phyloP scores from a whole-genome alignment of 1,139 yeast genomes.

The Yamadazyma dendronema region DNA sequence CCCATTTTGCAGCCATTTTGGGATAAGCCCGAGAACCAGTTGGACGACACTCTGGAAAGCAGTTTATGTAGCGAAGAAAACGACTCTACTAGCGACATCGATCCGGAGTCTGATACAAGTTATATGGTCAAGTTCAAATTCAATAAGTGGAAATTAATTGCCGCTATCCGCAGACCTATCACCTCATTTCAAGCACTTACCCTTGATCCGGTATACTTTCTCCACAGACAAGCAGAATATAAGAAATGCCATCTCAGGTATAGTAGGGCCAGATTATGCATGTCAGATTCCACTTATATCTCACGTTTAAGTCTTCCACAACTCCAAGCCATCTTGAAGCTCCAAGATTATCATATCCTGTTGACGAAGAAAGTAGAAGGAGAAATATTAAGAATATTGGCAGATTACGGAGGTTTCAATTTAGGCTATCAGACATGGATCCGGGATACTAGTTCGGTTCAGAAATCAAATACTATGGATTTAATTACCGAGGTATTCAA shows the following conservation, averaged over 20 bases:
- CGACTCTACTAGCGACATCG: too few species aligned
- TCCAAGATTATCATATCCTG: conserved; percentile 19
- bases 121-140: not conserved
- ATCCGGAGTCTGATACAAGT: too few species aligned
- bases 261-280: not conserved
- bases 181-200: not conserved
- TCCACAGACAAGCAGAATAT: conserved; percentile 5
- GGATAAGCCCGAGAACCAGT: too few species aligned
- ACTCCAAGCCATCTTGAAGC: conserved; percentile 20
- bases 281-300: not conserved
- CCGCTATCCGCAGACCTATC: not conserved
- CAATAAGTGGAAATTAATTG: not conserved
- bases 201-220: not conserved
- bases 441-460: not conserved
- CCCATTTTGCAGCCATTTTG: too few species aligned
- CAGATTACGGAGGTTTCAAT: not conserved
- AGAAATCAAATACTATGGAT: not conserved
- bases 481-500: not conserved
- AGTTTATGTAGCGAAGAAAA: too few species aligned
- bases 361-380: conserved; percentile 46
- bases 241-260: not conserved
- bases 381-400: conserved; percentile 42
- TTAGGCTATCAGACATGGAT: not conserved
- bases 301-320: not conserved
- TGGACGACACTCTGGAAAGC: too few species aligned